phyloP scores from a whole-genome alignment of 805 yeast species.

The Barnettozyma siamensis region DNA sequence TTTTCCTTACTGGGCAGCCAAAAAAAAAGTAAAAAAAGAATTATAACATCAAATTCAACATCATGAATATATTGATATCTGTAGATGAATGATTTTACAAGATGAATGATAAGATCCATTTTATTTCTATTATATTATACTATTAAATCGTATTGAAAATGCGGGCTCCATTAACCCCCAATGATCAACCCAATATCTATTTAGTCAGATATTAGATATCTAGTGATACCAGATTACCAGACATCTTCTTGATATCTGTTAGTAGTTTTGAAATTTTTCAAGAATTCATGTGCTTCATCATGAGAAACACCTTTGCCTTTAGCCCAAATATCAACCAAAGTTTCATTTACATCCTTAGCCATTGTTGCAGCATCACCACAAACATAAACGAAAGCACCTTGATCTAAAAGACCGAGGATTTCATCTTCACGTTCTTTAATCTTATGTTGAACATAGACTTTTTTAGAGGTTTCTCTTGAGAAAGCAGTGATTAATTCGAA shows the following conservation, averaged over 20 bases:
- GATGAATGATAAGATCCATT: too few relatives aligned
- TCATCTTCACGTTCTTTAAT: conserved; percentile 45
- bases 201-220: too few relatives aligned
- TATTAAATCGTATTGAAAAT: too few relatives aligned
- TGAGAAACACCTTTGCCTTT: conserved; percentile 56
- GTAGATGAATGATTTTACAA: too few relatives aligned
- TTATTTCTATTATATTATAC: too few relatives aligned
- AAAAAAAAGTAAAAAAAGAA: too few relatives aligned
- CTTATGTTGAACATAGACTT: conserved; percentile 81
- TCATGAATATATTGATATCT: too few relatives aligned
- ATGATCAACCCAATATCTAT: too few relatives aligned
- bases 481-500: conserved; percentile 81
- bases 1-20: too few relatives aligned
- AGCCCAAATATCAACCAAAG: conserved; percentile 59
- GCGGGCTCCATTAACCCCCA: too few relatives aligned
- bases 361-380: conserved; percentile 96
- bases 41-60: too few relatives aligned
- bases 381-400: conserved; percentile 87
- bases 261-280: conserved; percentile 72
- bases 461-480: conserved; percentile 64
- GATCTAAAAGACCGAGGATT: conserved; percentile 40
- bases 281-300: conserved; percentile 68
- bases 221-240: too few relatives aligned
- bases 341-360: conserved; percentile 88
- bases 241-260: conserved; percentile 97